Evolutionary conservation across 2,329 filamentous ascomycete species (phyloP), one percentile per base, ranked within the genome.

Genomic region (Pseudonectria foliicola): DNA sequence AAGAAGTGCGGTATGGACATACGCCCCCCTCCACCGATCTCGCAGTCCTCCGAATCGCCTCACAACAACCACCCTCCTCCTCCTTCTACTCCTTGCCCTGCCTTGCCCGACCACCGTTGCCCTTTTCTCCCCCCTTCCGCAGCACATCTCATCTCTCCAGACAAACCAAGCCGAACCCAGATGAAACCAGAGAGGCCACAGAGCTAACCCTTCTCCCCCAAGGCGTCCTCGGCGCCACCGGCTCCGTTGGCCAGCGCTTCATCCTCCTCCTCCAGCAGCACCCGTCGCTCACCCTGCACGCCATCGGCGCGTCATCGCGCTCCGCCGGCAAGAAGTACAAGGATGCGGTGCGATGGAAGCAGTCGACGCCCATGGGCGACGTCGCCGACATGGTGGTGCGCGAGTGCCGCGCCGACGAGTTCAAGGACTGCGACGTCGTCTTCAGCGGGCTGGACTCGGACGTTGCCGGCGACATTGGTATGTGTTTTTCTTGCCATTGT

Each of bases 271-370:
- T 96, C 44, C 81, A 85, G 29, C 75, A 87, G 35, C 90, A 96
- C 65, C 89, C 90, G 12, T 77, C 84, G 61, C 85, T 96, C 53
- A 78, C 79, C 45, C 80, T 96, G 38, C 83, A 92, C 46, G 88
- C 88, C 39, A 77, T 96, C 32, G 92, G 92, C 44, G 92, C 92
- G 25, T 95, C 88, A 13, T 78, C 85, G 39, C 78, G 86, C 39
- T 95, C 88, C 8, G 87, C 86, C 6, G 89, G 89, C 55, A 95
- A 95, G 72, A 84, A 82, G 58, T 96, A 96, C 71, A 83, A 82
- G 63, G 87, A 95, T 74, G 90, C 89, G 26, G 89, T 93, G 44
- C 78, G 78, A 53, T 96, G 92, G 92, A 95, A 95, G 72, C 90
- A 96, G 67, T 75, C 85, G 8, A 68, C 77, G 37, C 84, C 87